Conservation (phyloP, 2,329 filamentous ascomycete species). For the Setomelanomma holmii region DNA sequence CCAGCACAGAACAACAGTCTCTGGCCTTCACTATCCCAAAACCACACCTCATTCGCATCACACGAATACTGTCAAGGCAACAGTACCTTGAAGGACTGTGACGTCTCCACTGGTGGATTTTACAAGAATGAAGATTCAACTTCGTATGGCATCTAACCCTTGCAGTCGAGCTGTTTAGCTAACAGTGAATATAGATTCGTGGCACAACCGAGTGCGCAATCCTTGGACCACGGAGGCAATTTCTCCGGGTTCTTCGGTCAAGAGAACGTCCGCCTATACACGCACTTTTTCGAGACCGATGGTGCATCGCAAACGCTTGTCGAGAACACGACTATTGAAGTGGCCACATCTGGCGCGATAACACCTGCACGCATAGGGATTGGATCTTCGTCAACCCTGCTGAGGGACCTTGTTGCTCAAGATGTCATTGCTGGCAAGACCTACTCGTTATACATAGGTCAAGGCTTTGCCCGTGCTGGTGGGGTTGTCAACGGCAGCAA, state of each 20-base stretch:
- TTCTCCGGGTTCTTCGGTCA: constrained; percentile 40
- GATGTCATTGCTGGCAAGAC: constrained; percentile 50
- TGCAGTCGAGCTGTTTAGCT: constrained; percentile 8
- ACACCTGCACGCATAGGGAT: constrained; percentile 49
- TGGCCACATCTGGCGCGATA: constrained; percentile 41
- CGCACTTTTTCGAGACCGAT: constrained; percentile 51
- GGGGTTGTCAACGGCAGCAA: constrained; percentile 53
- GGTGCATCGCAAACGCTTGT: constrained; percentile 46
- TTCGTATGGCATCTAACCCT: constrained; percentile 29
- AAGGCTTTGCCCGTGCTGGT: constrained; percentile 50
- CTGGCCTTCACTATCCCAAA: constrained; percentile 52
- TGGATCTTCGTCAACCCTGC: constrained; percentile 49
- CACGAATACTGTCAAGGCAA: constrained; percentile 47
- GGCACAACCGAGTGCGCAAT: constrained; percentile 28
- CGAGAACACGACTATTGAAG: constrained; percentile 43
- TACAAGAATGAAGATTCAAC: constrained; percentile 39
- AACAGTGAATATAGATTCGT: constrained; percentile 29
- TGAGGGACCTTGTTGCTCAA: constrained; percentile 45
- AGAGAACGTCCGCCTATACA: constrained; percentile 49
- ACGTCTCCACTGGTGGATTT: constrained; percentile 43
- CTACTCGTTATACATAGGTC: constrained; percentile 54
- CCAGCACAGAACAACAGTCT: constrained; percentile 55
- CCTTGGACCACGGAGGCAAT: constrained; percentile 34
- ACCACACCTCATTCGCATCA: constrained; percentile 51
- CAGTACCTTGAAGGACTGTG: constrained; percentile 42